phyloP scores from a whole-genome alignment of 495 filamentous ascomycete genomes.

The Lasiosphaeris hirsuta region DNA sequence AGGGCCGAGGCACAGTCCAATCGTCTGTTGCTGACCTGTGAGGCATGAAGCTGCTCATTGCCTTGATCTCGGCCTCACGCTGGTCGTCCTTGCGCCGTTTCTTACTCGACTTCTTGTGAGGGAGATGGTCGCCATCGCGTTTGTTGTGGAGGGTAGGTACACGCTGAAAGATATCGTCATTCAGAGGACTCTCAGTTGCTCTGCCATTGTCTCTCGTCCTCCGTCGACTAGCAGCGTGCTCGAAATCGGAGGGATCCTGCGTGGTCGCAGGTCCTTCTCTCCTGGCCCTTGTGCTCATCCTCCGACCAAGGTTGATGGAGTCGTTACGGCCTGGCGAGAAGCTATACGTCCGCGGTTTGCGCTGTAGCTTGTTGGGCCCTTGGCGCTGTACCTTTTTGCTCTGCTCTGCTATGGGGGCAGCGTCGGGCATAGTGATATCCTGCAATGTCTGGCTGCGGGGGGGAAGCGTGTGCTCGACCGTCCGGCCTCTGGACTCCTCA shows the following conservation, averaged over 20 bases:
- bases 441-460: slow-evolving; percentile 40
- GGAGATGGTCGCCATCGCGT: slow-evolving; percentile 51
- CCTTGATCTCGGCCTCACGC: slow-evolving; percentile 79
- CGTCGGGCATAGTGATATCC: slow-evolving; percentile 13
- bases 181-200: slow-evolving; percentile 23
- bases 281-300: slow-evolving; percentile 25
- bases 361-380: slow-evolving; percentile 47
- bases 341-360: slow-evolving; percentile 47
- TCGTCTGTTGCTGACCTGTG: slow-evolving; percentile 54
- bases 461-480: slow-evolving; percentile 25
- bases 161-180: slow-evolving; percentile 46
- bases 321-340: slow-evolving; percentile 53
- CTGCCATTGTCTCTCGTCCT: slow-evolving; percentile 28
- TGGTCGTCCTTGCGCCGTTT: slow-evolving; percentile 65
- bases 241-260: slow-evolving; percentile 18
- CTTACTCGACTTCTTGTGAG: slow-evolving; percentile 73
- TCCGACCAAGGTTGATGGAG: slow-evolving; percentile 35
- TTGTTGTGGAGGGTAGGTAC: slow-evolving; percentile 68
- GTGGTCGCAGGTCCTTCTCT: slow-evolving; percentile 29
- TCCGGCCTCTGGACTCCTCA: slow-evolving; percentile 26
- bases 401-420: slow-evolving; percentile 19
- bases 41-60: slow-evolving; percentile 72
- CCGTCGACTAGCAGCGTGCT: slow-evolving; percentile 2
- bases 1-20: slow-evolving; percentile 45
- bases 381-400: slow-evolving; percentile 32